Conservation (phyloP, 768 basidiomycete genomes). For the Boletellus ananiceps region DNA sequence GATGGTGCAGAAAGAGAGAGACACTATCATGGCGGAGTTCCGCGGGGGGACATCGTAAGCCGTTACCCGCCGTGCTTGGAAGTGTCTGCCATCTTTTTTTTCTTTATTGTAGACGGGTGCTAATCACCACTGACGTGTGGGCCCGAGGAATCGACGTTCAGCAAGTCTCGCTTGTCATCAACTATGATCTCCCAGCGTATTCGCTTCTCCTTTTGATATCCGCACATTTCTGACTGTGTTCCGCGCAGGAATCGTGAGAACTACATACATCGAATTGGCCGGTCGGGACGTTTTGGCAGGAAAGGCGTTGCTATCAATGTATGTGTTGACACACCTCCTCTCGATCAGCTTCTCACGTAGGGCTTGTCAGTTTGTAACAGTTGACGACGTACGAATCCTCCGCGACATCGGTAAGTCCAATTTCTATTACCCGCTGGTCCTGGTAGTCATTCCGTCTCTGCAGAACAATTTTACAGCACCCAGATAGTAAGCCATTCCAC, state of each 20-base stretch:
- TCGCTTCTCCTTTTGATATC: constrained; percentile 21
- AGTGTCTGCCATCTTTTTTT: background rate
- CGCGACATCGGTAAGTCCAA: constrained; percentile 83
- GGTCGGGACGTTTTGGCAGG: constrained; percentile 96
- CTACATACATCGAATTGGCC: constrained; percentile 99
- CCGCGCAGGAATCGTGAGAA: constrained; percentile 85
- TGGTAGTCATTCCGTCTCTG: constrained; percentile 10
- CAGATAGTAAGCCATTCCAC: constrained; percentile 62
- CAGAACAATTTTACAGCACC: constrained; percentile 95
- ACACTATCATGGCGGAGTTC: constrained; percentile 97
- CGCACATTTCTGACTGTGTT: constrained; percentile 10
- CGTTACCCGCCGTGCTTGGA: background rate
- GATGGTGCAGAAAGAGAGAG: constrained; percentile 93
- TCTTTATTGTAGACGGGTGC: constrained; percentile 61
- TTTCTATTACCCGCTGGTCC: background rate
- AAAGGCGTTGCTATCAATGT: constrained; percentile 99
- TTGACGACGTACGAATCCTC: constrained; percentile 93
- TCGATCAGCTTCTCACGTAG: constrained; percentile 13
- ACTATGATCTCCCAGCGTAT: constrained; percentile 92
- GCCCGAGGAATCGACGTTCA: constrained; percentile 98
- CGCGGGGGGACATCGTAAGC: constrained; percentile 86
- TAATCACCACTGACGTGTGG: constrained; percentile 96
- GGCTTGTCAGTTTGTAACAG: constrained; percentile 72
- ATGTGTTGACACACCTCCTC: constrained; percentile 33
- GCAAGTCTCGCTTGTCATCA: constrained; percentile 95